phyloP scores from a whole-genome alignment of 129 eudicot species.

The Artemisia argyi region DNA sequence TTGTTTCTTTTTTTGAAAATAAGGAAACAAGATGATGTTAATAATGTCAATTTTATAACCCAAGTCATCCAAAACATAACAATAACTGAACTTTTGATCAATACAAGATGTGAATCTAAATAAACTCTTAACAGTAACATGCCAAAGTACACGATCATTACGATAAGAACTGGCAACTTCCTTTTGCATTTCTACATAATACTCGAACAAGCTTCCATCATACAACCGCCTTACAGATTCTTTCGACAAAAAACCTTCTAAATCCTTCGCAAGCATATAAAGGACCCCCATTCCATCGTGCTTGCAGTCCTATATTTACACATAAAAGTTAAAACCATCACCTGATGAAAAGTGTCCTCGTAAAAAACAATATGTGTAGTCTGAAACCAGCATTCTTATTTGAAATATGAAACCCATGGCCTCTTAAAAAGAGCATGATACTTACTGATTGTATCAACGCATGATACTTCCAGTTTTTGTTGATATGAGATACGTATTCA shows the following conservation, averaged over 20 bases:
- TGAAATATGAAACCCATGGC: neutral
- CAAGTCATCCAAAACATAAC: slow-evolving; percentile 8
- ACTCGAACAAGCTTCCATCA: slow-evolving; percentile 62
- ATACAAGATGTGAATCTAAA: neutral
- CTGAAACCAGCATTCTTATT: neutral
- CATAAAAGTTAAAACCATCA: slow-evolving; percentile 1
- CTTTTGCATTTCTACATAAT: slow-evolving; percentile 46
- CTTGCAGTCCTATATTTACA: slow-evolving; percentile 37
- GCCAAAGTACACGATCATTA: too few relatives aligned
- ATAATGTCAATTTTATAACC: neutral
- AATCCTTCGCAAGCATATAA: slow-evolving; percentile 56
- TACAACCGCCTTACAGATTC: slow-evolving; percentile 58
- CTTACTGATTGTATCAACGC: slow-evolving; percentile 72
- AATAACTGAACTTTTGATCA: neutral
- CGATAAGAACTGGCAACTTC: slow-evolving; percentile 31
- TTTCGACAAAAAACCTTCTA: slow-evolving; percentile 52
- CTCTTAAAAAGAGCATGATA: neutral
- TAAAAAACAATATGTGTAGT: neutral
- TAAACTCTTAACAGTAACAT: neutral
- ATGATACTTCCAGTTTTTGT: slow-evolving; percentile 70
- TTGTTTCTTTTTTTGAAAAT: too few relatives aligned
- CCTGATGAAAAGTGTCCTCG: neutral
- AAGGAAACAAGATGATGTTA: too few relatives aligned
- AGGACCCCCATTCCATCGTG: slow-evolving; percentile 60
- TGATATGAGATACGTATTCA: slow-evolving; percentile 45